phyloP scores from a whole-genome alignment of 2,329 filamentous ascomycete species.

The Cercospora brassicicola region DNA sequence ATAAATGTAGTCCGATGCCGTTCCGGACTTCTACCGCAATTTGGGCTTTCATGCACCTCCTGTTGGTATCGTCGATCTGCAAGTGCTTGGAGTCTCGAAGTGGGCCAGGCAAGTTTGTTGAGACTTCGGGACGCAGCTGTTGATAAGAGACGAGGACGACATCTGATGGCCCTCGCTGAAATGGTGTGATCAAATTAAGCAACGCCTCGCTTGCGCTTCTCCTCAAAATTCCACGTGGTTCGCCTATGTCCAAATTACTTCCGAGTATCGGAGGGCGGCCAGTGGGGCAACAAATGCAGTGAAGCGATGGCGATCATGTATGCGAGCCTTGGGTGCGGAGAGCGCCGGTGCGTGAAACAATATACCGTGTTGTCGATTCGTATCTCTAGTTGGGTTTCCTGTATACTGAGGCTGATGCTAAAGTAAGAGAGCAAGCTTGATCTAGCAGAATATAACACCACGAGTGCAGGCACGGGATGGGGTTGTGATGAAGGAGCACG shows the following conservation, averaged over 20 bases:
- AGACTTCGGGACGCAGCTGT: background rate
- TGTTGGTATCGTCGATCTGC: background rate
- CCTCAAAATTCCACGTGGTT: background rate
- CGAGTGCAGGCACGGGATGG: background rate
- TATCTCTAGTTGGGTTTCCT: no score
- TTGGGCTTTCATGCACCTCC: background rate
- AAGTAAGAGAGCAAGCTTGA: no score
- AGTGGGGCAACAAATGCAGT: background rate
- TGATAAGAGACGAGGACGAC: background rate
- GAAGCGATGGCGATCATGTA: background rate
- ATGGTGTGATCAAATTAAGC: background rate
- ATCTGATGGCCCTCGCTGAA: background rate
- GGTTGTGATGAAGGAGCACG: background rate
- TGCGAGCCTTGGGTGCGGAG: background rate
- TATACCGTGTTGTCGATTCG: background rate
- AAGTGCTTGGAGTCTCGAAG: background rate
- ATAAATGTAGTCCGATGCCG: background rate
- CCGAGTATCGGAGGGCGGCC: background rate
- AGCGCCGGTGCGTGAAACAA: background rate
- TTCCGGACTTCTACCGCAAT: background rate
- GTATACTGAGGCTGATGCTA: background rate
- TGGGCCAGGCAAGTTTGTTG: background rate
- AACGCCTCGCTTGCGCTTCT: background rate
- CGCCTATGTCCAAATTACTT: background rate
- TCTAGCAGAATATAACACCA: no score